Base-by-base conservation (phyloP, 768 basidiomycete genomes). In the Suillus discolor region DNA sequence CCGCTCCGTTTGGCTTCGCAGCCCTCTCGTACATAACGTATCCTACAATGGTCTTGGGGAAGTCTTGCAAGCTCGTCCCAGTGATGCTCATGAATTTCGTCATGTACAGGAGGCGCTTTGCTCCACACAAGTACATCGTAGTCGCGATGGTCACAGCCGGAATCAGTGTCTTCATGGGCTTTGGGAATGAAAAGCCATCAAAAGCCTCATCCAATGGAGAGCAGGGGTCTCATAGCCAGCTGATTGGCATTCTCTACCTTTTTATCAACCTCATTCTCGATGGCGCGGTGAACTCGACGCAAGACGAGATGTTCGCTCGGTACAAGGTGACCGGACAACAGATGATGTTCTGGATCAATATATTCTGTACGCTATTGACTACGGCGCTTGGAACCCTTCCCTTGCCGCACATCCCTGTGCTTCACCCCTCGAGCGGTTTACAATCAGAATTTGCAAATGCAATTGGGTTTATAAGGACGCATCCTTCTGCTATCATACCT, bases 261-360 rank as follows among this genome's bases (percentile, higher is more conserved):
- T 80, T 93, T 61, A 84, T 95, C 69, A 99, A 98, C 78, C 86
- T 99, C 28, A 79, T 91, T 38, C 84, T 99, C 62, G 97, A 99
- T 75, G 97, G 97, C 25, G 89, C 93, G 36, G 91, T 90, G 66
- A 98, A 99, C 80, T 93, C 94, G 13, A 97, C 96, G 3, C 97
- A 99, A 76, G 97, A 99, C 77, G 93, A 98, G 79, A 91, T 99
- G 65, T 99, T 99, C 79, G 81, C 88, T 31, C 82, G 84, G 15
- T 88, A 92, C 79, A 86, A 86, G 23, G 82, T 87, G 53, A 81
- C 86, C 3, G 97, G 97, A 9, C 96, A 97, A 77, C 97, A 99
- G 74, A 98, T 99, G 96, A 99, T 99, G 97, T 90, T 99, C 75
- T 97, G 89, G 88, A 97, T 99, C 78, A 97, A 96, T 74, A 70